Evolutionary conservation across 257 asterid genomes (phyloP), one percentile per base, ranked within the genome.

Genomic region (Leonotis leonurus): DNA sequence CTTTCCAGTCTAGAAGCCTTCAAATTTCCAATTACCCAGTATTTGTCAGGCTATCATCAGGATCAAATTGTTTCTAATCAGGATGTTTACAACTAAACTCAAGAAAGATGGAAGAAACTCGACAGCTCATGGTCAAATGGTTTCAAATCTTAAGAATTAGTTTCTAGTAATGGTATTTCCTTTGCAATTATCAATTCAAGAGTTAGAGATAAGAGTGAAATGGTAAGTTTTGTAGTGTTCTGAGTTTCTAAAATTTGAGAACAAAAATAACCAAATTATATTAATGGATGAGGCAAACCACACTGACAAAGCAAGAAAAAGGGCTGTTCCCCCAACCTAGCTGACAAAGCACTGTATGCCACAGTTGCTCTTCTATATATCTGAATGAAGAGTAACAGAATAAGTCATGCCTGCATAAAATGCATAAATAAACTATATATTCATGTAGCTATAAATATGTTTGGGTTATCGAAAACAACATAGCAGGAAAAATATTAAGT

Each of bases 271-370:
- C 6, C 13, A 6, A 37, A n/a, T n/a, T n/a, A n/a, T n/a, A n/a
- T n/a, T n/a, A n/a, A 26, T 21, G 16, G 4, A 49, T 25, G 56
- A 50, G 20, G 56, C 56, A 50, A 50, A 5, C 35, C 56, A 12
- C 18, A 11, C n/a, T n/a, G n/a, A n/a, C n/a, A n/a, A n/a, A n/a
- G n/a, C n/a, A 83, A 87, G 79, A 93, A 72, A 70, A 78, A 82
- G 27, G 81, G 48, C 58, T 87, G 80, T 5, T 87, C 96, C 45
- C 92, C 97, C 75, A 92, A 70, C 77, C 85, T 77, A 72, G 83
- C 71, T 56, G 97, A 81, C 69, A 92, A 68, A 29, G 89, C 97
- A 48, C 62, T 57, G 73, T 89, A 92, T 58, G 93, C 97, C 73
- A 33, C 41, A 10, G 73, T 26, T 5, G 96, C 94, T 77, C 83